Base-by-base conservation (phyloP, 805 yeast genomes). In the Teunomyces lycoperdinae region DNA sequence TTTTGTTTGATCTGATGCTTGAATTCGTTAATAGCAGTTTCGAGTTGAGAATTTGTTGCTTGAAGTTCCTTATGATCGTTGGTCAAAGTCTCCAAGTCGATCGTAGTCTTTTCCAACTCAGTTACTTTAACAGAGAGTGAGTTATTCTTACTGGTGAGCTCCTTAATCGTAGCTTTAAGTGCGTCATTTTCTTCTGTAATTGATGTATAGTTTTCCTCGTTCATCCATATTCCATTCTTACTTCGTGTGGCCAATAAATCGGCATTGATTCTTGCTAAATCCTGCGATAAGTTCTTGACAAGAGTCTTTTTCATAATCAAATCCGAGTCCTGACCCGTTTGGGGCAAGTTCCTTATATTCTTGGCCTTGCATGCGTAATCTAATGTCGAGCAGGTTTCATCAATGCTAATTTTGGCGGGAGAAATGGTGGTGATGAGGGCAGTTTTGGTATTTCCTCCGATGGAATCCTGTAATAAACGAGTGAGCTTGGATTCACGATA, bases 341-440 rank as follows among this genome's bases (percentile, higher is more conserved):
- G 88, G 57, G 78, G 88, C 63, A 32, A 77, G 72, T 71, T 89
- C 57, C 80, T 80, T 51, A 90, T 88, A 53, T 81, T 84, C 54
- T 89, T 87, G 2, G 97, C 97, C 50, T 90, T 83, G 45, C 84
- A 81, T 3, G 97, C 96, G 63, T 90, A 90, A 54, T 89, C 94
- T 44, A 90, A 72, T 0, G 97, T 90, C 54, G 94, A 86, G 38
- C 85, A 63, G 0, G 96, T 87, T 62, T 90, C 97, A 27, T 86
- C 91, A n/a, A 81, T 69, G 50, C 85, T 87, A 27, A 80, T 73
- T 50, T 78, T 78, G 0, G 95, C 95, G 0, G 96, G 95, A 6
- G 95, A 87, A 2, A 90, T 77, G 0, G 96, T 90, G 1, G 96
- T 96, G 24, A 90, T 87, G 47, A 90, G 74, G 29, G 91, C 84